Base-by-base conservation (phyloP, 306 rosid species). In the Herpetospermum pedunculosum region DNA sequence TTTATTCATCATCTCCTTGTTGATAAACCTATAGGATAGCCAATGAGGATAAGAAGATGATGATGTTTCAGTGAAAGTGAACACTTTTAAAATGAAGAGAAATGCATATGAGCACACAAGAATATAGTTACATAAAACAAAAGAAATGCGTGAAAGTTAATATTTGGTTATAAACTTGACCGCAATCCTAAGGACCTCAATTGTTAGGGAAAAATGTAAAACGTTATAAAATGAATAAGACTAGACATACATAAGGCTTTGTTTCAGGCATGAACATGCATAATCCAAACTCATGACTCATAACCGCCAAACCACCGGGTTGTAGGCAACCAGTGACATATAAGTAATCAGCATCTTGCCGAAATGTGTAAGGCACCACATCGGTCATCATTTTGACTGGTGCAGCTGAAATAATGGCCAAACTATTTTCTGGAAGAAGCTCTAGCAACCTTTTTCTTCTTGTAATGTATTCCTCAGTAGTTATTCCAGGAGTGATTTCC, bases 211-310 rank as follows among this genome's bases (percentile, higher is more conserved):
- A 40, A 8, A 35, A 21, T 23, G n/a, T 40, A 19, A 19, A 40
- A 5, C 14, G 0, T 25, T 19, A 28, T 30, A 65, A 52, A 69
- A 76, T 30, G 41, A 41, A 80, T 78, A 40, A 65, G 62, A 75
- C 38, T 41, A 40, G 65, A 75, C 98, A 74, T 83, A 94, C 98
- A 73, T 86, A 79, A 79, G 88, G 73, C 35, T 78, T 78, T 70
- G 88, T 80, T 85, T 91, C 97, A 18, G 97, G 97, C 97, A 94
- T 91, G 88, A 94, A 94, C 98, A 94, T 88, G 86, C 96, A 89
- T 72, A 94, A 84, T 58, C 97, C 98, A 65, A 77, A 84, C 28
- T 91, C 92, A 69, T 84, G 92, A 68, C 98, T 90, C 73, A 94
- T 76, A 83, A 94, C 83, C 6, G 95, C 98, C 73, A 94, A 77